Evolutionary conservation across 768 basidiomycete genomes (phyloP).

Genomic region (Lactarius evosmus): DNA sequence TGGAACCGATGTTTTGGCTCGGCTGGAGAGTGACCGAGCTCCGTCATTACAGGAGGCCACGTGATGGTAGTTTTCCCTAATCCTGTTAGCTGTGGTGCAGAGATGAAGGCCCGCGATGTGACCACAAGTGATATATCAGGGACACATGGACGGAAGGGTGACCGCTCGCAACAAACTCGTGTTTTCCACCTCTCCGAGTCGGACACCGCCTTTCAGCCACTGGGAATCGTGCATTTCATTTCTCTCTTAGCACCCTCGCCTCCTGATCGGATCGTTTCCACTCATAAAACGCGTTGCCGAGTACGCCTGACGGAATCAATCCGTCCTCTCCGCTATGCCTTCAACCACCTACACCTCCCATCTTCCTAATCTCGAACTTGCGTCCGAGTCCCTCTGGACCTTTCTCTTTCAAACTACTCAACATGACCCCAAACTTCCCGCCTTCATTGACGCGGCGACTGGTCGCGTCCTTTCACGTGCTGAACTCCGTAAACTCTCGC

Average conservation of each 20-base stretch:
- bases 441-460: slow-evolving; percentile 65
- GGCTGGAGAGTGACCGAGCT: no score
- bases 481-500: slow-evolving; percentile 49
- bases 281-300: neutral
- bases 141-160: neutral
- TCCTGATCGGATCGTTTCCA: neutral
- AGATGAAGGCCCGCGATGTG: neutral
- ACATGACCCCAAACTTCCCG: slow-evolving; percentile 35
- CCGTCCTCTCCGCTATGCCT: slow-evolving; percentile 25
- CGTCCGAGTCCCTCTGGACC: slow-evolving; percentile 27
- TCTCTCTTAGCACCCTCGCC: neutral
- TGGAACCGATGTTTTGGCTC: no score
- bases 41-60: neutral
- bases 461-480: slow-evolving; percentile 55
- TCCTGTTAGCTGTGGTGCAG: neutral
- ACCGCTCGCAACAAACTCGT: neutral
- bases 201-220: neutral
- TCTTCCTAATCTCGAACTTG: slow-evolving; percentile 22
- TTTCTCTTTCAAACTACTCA: slow-evolving; percentile 19
- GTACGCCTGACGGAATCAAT: neutral
- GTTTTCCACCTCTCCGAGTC: neutral
- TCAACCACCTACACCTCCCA: slow-evolving; percentile 9
- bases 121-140: no score
- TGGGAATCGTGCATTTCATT: neutral
- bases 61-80: neutral